These are phyloP conservation scores for Amanita muscaria DNA, from an alignment of 768 basidiomycete species.

Conservation along the genomic window DNA sequence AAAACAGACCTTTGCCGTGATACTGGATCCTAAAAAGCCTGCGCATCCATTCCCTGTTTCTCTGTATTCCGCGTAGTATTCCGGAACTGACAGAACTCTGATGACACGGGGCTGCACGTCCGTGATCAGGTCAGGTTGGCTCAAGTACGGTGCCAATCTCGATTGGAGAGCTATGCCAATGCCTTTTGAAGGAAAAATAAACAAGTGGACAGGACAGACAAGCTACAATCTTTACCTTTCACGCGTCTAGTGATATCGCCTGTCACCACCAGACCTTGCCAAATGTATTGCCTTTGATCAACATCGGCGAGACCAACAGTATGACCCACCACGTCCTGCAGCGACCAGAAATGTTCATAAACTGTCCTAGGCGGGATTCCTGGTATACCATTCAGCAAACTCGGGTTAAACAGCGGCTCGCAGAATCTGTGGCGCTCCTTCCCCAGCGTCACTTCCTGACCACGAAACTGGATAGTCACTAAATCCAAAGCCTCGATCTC, in stretches of 20 bases:
- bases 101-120: conserved; percentile 66
- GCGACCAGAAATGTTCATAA: conserved; percentile 26
- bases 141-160: conserved; percentile 54
- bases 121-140: conserved; percentile 52
- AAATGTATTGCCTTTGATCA: conserved; percentile 62
- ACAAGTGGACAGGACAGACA: too few species aligned
- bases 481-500: conserved; percentile 83
- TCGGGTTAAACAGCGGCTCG: conserved; percentile 80
- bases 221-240: too few species aligned
- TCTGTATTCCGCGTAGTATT: conserved; percentile 87
- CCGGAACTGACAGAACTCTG: conserved; percentile 62
- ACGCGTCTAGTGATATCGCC: conserved; percentile 67
- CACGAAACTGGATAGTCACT: conserved; percentile 67
- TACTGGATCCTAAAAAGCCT: conserved; percentile 74
- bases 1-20: conserved; percentile 70
- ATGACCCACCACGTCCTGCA: conserved; percentile 62
- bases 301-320: conserved; percentile 54
- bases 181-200: conserved; percentile 30
- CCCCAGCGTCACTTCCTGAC: conserved; percentile 63
- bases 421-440: conserved; percentile 87
- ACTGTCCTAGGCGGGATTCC: conserved; percentile 18
- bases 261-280: conserved; percentile 74
- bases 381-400: conserved; percentile 35
- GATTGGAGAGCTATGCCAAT: conserved; percentile 64
- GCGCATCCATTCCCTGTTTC: conserved; percentile 78